A percentile compares a stretch with the other conserved stretches of the same genome.
phyloP scores from a whole-genome alignment of 768 basidiomycete species.

The Agaricus blazei region DNA sequence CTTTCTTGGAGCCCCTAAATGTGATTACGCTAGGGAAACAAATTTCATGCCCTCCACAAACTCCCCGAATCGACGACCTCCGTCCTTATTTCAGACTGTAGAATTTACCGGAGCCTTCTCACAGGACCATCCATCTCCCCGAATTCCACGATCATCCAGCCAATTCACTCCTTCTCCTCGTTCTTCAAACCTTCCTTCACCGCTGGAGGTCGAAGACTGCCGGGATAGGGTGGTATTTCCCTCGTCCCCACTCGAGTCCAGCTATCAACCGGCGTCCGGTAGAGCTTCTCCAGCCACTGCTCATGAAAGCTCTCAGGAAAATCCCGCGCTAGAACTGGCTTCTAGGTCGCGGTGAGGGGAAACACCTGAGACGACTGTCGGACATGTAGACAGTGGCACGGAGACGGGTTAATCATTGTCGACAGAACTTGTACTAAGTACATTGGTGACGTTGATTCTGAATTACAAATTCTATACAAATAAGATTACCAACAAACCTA shows the following conservation, averaged over 20 bases:
- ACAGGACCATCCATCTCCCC: slow-evolving; percentile 20
- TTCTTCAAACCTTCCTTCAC: slow-evolving; percentile 2
- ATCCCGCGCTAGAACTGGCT: slow-evolving; percentile 23
- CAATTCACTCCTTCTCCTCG: slow-evolving; percentile 1
- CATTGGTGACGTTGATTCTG: too few relatives aligned
- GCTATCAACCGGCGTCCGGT: slow-evolving; percentile 23
- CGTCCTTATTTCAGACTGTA: slow-evolving; percentile 6
- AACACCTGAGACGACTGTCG: neutral
- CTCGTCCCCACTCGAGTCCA: slow-evolving; percentile 8
- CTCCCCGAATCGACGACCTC: slow-evolving; percentile 10
- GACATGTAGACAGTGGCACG: too few relatives aligned
- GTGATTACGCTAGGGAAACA: neutral
- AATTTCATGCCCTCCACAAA: slow-evolving; percentile 6
- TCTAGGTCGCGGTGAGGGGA: slow-evolving; percentile 13
- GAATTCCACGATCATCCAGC: slow-evolving; percentile 2
- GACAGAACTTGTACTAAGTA: too few relatives aligned
- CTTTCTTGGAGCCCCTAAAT: neutral
- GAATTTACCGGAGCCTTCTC: slow-evolving; percentile 27
- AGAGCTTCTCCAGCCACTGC: slow-evolving; percentile 24
- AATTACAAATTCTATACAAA: too few relatives aligned
- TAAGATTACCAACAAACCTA: too few relatives aligned
- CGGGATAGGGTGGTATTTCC: neutral
- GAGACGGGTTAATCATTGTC: too few relatives aligned
- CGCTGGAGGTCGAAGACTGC: slow-evolving; percentile 1
- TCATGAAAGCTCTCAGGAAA: slow-evolving; percentile 18